Percentiles rank a stretch among this genome's conserved stretches.
Conservation (phyloP, 2,329 filamentous ascomycete genomes). For the Ophiostoma ulmi region DNA sequence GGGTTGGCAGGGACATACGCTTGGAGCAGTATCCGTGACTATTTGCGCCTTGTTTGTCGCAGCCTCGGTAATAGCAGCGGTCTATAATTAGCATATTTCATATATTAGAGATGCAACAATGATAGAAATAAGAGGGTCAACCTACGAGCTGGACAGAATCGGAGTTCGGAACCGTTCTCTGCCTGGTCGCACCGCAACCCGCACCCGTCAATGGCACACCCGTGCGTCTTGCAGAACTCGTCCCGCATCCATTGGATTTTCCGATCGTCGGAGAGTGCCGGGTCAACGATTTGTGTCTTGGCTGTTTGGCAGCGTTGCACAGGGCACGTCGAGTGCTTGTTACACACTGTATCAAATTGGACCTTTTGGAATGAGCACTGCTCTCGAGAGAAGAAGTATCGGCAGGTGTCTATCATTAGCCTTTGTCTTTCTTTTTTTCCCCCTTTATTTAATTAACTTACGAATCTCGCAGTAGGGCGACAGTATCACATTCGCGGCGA, state of each 20-base stretch:
- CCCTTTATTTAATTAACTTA: not conserved
- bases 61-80: not conserved
- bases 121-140: not conserved
- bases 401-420: slow-evolving; percentile 24
- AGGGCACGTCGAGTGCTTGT: slow-evolving; percentile 12
- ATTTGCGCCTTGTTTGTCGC: slow-evolving; percentile 1
- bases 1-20: not conserved
- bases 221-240: slow-evolving; percentile 1
- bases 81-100: slow-evolving; percentile 7
- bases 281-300: not conserved
- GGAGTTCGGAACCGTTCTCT: not conserved
- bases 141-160: not conserved
- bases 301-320: not conserved
- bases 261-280: not conserved
- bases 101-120: not conserved
- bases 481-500: not conserved
- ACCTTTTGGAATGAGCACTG: slow-evolving; percentile 21
- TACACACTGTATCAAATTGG: slow-evolving; percentile 17
- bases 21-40: not conserved
- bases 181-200: not conserved
- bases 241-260: not conserved
- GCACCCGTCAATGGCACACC: slow-evolving; percentile 9
- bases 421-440: not conserved
- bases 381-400: slow-evolving; percentile 22
- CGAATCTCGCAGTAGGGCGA: slow-evolving; percentile 18